Base-by-base conservation (phyloP, 139 green algal species). In the Coelastrella sp. region DNA sequence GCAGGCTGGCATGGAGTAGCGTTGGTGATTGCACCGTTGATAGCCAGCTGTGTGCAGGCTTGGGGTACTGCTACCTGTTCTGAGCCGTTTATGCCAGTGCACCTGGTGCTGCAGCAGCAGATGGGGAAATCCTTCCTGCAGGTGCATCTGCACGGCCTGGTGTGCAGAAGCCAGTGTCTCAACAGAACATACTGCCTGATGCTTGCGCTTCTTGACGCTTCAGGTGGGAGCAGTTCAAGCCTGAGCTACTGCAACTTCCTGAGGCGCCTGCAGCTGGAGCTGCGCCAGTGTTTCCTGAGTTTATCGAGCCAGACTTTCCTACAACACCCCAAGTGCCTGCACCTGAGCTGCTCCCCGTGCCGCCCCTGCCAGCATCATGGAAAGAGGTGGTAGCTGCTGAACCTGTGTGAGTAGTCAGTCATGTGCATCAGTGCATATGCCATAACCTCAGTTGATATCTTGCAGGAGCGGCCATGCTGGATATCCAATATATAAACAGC, bases 181-280 rank as follows among this genome's bases (percentile, higher is more conserved):
- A 15, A 73, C 12, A 15, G 68, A 15, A 57, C 27, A 20, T 49
- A 11, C 19, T 65, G 25, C 22, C 35, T 49, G 24, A 4, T 65
- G 3, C 1, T 19, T 60, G 75, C 4, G 75, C 4, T 27, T 65
- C 27, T 24, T 24, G 59, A 49, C 35, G 35, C 35, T 49, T 49
- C 89, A 92, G 89, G 27, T 96, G 94, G 94, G 93, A 96, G 7
- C 86, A 92, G n/a, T 96, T 94, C 91, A 94, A 94, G 78, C 94
- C 93, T 6, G 80, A 90, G 12, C 85, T 95, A 68, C 84, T 85
- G 68, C 15, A 70, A 20, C 73, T 81, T 4, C 74, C 85, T 12
- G n/a, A 75, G 74, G 22, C 83, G 4, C 59, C 90, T 24, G 90
- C 93, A 58, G 68, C 80, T 11, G 22, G 92, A 90, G 91, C 91